Evolutionary conservation across 108 stramenopile genomes (phyloP).

Genomic region (Discostella pseudostelligera): DNA sequence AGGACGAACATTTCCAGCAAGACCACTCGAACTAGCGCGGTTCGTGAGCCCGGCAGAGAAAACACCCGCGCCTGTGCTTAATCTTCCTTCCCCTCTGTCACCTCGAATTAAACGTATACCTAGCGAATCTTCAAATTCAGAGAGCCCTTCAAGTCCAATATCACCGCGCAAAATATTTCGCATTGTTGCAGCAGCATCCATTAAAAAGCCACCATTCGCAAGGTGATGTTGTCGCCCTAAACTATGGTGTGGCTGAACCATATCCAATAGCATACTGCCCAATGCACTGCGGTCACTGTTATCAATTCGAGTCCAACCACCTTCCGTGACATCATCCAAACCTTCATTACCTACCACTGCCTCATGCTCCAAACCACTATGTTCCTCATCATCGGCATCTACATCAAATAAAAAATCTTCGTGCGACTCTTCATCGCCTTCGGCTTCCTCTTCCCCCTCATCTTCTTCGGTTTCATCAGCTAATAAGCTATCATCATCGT

Average conservation of each 20-base stretch:
- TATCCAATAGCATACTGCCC: conserved; percentile 55
- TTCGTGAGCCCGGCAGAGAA: conserved; percentile 12
- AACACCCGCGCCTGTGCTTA: conserved; percentile 21
- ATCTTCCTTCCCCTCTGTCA: conserved; percentile 15
- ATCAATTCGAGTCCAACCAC: conserved; percentile 83
- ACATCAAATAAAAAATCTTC: conserved; percentile 22
- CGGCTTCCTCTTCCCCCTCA: conserved; percentile 44
- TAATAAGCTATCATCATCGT: conserved; percentile 26
- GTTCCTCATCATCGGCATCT: conserved; percentile 26
- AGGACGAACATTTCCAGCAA: conserved; percentile 37
- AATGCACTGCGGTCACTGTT: conserved; percentile 32
- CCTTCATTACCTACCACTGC: conserved; percentile 19
- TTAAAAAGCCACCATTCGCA: conserved; percentile 38
- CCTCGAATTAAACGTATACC: conserved; percentile 62
- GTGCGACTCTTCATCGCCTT: background rate
- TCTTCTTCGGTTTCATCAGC: conserved; percentile 53
- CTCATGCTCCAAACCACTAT: conserved; percentile 17
- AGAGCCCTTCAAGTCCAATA: conserved; percentile 45
- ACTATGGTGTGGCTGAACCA: conserved; percentile 23
- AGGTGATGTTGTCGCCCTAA: conserved; percentile 14
- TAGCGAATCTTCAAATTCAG: conserved; percentile 74
- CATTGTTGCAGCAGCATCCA: conserved; percentile 79
- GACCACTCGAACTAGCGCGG: conserved; percentile 8
- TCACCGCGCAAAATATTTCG: conserved; percentile 71
- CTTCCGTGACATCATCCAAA: conserved; percentile 38